These are phyloP conservation scores for Strobilomyces dryophilus DNA, from an alignment of 768 basidiomycete species.

Conservation along the genomic window DNA sequence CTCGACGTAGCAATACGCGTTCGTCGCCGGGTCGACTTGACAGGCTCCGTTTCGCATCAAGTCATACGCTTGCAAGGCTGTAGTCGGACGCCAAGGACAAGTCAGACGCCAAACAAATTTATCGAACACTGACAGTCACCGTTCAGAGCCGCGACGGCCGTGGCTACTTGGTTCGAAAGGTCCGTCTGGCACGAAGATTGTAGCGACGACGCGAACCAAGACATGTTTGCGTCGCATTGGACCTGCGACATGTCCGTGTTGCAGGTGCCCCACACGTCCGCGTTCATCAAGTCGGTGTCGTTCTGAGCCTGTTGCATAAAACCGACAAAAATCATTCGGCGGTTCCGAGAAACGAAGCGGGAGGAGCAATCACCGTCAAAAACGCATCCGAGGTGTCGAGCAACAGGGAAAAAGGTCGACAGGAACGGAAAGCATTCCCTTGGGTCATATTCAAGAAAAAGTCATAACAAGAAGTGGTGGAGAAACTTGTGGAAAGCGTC, in stretches of 20 bases:
- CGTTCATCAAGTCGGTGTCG: slow-evolving; percentile 60
- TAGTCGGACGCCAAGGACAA: neutral
- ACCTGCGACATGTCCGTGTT: slow-evolving; percentile 47
- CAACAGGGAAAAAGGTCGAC: slow-evolving; percentile 72
- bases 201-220: slow-evolving; percentile 51
- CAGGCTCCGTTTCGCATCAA: slow-evolving; percentile 64
- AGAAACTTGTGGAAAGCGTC: slow-evolving; percentile 60
- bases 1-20: slow-evolving; percentile 71
- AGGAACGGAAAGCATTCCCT: slow-evolving; percentile 56
- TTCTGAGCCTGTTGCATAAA: slow-evolving; percentile 51
- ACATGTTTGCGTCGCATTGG: slow-evolving; percentile 67
- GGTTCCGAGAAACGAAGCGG: neutral
- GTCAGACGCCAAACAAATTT: neutral
- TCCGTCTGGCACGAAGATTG: slow-evolving; percentile 53
- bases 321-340: neutral
- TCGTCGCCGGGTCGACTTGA: slow-evolving; percentile 48
- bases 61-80: slow-evolving; percentile 60
- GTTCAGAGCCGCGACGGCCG: slow-evolving; percentile 51
- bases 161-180: slow-evolving; percentile 44
- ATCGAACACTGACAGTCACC: slow-evolving; percentile 37
- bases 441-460: slow-evolving; percentile 79
- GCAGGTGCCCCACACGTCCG: slow-evolving; percentile 76
- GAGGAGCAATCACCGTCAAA: slow-evolving; percentile 41
- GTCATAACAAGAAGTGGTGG: slow-evolving; percentile 55
- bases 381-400: slow-evolving; percentile 52